Evolutionary conservation across 164 flowering plant genomes (phyloP).

Genomic region (Euptelea pleiosperma): DNA sequence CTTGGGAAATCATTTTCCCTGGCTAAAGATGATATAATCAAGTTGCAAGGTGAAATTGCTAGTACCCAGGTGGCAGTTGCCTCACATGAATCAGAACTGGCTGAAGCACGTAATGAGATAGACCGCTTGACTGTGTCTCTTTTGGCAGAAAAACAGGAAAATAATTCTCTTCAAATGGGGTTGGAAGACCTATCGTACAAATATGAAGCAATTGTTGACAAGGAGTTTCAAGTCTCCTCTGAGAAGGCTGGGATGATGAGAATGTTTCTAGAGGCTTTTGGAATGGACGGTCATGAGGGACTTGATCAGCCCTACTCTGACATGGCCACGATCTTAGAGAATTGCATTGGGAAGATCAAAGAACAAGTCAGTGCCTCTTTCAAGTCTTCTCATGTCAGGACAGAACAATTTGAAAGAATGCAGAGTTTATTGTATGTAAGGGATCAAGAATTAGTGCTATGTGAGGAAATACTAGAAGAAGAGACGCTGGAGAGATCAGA

Average conservation of each 20-base stretch:
- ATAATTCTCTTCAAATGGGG: constrained; percentile 41
- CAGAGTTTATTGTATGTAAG: constrained; percentile 51
- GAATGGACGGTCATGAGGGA: constrained; percentile 33
- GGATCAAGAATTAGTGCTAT: constrained; percentile 51
- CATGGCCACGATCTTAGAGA: constrained; percentile 34
- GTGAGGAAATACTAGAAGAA: constrained; percentile 52
- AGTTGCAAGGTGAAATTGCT: constrained; percentile 42
- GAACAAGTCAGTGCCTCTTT: constrained; percentile 30
- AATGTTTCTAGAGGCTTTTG: constrained; percentile 48
- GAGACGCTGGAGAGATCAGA: constrained; percentile 41
- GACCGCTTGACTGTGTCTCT: constrained; percentile 48
- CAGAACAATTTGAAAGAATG: constrained; percentile 46
- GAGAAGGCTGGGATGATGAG: constrained; percentile 39
- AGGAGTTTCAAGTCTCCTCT: constrained; percentile 32
- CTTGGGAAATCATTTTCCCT: constrained; percentile 52
- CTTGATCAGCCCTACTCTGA: constrained; percentile 28
- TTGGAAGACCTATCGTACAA: constrained; percentile 46
- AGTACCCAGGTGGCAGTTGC: constrained; percentile 19
- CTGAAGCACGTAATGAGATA: constrained; percentile 43
- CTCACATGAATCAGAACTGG: constrained; percentile 20
- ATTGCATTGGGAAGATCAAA: constrained; percentile 52
- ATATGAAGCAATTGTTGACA: constrained; percentile 41
- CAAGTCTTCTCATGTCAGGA: constrained; percentile 28
- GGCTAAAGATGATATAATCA: constrained; percentile 40
- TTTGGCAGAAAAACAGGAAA: constrained; percentile 54